phyloP scores from a whole-genome alignment of 371 early-diverging fungal genomes.

The Massospora cicadina region DNA sequence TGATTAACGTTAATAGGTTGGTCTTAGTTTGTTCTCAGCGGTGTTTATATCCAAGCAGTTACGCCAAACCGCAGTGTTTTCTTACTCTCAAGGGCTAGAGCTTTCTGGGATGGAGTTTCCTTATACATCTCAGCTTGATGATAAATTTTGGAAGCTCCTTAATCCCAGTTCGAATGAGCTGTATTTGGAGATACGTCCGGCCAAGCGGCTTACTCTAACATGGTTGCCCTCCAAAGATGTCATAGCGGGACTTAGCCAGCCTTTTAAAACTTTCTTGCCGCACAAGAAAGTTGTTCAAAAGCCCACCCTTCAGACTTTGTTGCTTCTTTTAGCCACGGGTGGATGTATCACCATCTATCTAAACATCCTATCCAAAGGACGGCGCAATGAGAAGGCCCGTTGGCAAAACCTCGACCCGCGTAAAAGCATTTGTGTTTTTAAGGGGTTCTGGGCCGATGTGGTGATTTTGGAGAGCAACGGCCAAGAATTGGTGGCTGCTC shows the following conservation, averaged over 20 bases:
- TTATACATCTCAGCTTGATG: neutral
- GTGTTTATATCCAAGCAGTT: neutral
- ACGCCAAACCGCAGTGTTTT: neutral
- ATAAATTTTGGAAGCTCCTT: conserved; percentile 11
- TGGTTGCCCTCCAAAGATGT: neutral
- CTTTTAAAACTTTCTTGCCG: neutral
- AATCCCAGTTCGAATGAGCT: conserved; percentile 8
- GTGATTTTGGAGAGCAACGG: neutral
- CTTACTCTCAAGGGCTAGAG: neutral
- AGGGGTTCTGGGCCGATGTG: neutral
- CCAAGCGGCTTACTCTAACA: conserved; percentile 4
- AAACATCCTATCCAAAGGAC: neutral
- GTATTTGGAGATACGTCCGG: conserved; percentile 8
- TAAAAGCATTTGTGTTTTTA: neutral
- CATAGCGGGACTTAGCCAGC: neutral
- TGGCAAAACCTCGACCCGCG: neutral
- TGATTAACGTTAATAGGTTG: neutral
- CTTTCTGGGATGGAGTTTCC: neutral
- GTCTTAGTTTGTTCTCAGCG: neutral
- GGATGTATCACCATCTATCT: neutral
- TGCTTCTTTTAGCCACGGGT: neutral
- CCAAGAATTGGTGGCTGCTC: neutral
- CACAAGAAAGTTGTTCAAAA: neutral
- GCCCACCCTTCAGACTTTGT: neutral
- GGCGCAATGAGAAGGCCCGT: neutral